phyloP scores from a whole-genome alignment of 176 grass and related monocot genomes.

The Alopecurus myosuroides region DNA sequence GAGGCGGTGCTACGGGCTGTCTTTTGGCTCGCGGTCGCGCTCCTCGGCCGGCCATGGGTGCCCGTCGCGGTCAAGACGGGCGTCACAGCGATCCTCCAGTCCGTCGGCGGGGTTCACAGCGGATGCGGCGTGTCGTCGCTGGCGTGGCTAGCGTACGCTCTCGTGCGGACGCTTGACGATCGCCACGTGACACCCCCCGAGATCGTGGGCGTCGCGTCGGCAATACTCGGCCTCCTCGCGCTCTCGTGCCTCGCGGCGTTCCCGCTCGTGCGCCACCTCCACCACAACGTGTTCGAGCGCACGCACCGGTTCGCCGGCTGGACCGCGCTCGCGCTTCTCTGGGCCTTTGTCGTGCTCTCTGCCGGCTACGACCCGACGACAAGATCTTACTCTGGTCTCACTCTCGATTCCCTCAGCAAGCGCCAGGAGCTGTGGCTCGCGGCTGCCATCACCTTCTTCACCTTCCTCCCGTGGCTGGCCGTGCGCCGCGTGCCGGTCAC shows the following conservation, averaged over 20 bases:
- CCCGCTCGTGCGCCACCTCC: slow-evolving; percentile 73
- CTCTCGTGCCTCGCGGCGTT: slow-evolving; percentile 57
- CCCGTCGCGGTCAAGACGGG: slow-evolving; percentile 44
- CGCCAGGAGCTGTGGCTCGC: slow-evolving; percentile 55
- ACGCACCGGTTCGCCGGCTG: slow-evolving; percentile 77
- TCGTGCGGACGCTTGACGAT: slow-evolving; percentile 9
- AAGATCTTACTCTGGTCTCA: slow-evolving; percentile 41
- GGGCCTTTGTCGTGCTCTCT: slow-evolving; percentile 57
- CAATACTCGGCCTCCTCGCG: slow-evolving; percentile 45
- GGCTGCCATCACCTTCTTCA: slow-evolving; percentile 57
- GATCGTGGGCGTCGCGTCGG: slow-evolving; percentile 38
- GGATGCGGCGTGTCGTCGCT: slow-evolving; percentile 65
- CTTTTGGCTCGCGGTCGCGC: slow-evolving; percentile 55
- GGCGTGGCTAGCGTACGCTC: slow-evolving; percentile 58
- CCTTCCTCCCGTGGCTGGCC: slow-evolving; percentile 57
- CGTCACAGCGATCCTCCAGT: slow-evolving; percentile 54
- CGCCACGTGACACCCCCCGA: slow-evolving; percentile 19
- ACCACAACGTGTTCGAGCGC: slow-evolving; percentile 82
- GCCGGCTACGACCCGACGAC: slow-evolving; percentile 33
- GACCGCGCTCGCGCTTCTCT: slow-evolving; percentile 55
- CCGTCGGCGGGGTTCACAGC: slow-evolving; percentile 64
- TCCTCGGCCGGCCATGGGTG: slow-evolving; percentile 43
- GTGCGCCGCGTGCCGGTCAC: slow-evolving; percentile 50
- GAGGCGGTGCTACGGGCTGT: slow-evolving; percentile 51
- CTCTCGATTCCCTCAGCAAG: slow-evolving; percentile 6